Evolutionary conservation across 73 alveolate species (phyloP).

Genomic region (Urostyla sp.): DNA sequence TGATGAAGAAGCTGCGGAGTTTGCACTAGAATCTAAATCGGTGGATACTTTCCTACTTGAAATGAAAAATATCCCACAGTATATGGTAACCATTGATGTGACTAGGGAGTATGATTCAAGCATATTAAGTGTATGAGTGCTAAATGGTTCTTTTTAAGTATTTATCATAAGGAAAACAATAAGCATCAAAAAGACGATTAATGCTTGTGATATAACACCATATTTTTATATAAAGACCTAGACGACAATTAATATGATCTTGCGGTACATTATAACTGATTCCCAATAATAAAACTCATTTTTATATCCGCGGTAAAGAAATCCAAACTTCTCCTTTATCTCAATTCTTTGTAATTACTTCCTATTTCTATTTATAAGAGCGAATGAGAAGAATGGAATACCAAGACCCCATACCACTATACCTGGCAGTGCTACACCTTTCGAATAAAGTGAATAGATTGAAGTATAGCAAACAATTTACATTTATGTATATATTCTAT

Average conservation of each 20-base stretch:
- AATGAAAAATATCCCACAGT: slow-evolving; percentile 67
- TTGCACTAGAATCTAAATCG: too few relatives aligned
- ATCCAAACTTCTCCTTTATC: slow-evolving; percentile 71
- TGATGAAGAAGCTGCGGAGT: too few relatives aligned
- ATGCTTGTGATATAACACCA: slow-evolving; percentile 73
- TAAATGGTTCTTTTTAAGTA: slow-evolving; percentile 48
- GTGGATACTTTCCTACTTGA: too few relatives aligned
- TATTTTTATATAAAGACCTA: slow-evolving; percentile 47
- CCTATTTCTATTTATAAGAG: slow-evolving; percentile 30
- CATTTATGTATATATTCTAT: slow-evolving; percentile 41
- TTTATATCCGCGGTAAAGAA: slow-evolving; percentile 75
- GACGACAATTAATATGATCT: slow-evolving; percentile 60
- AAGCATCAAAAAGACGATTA: slow-evolving; percentile 60
- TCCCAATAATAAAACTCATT: slow-evolving; percentile 78
- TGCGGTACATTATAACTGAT: slow-evolving; percentile 55
- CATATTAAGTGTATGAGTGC: slow-evolving; percentile 40
- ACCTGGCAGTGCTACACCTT: slow-evolving; percentile 61
- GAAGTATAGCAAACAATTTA: slow-evolving; percentile 63
- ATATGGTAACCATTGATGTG: slow-evolving; percentile 50
- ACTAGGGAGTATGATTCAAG: slow-evolving; percentile 56
- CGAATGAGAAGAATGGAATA: slow-evolving; percentile 61
- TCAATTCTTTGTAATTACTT: slow-evolving; percentile 29
- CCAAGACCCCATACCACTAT: slow-evolving; percentile 76
- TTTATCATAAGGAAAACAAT: slow-evolving; percentile 42
- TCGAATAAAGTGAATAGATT: slow-evolving; percentile 33